A percentile compares a stretch with the other conserved stretches of the same genome.
These are phyloP conservation scores for Cokeromyces recurvatus DNA, from an alignment of 371 early-diverging fungal genomes.

Conservation along the genomic window DNA sequence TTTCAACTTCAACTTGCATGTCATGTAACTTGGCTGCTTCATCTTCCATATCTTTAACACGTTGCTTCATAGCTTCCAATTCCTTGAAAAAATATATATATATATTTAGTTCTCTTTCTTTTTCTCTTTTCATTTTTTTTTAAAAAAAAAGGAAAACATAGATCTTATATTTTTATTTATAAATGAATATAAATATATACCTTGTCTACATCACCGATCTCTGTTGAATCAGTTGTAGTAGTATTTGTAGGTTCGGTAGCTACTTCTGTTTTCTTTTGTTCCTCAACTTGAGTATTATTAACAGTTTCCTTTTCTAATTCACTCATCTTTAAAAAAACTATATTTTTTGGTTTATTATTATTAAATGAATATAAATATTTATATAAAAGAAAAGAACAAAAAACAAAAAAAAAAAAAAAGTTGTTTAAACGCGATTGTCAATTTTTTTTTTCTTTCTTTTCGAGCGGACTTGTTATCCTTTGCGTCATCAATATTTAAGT, in stretches of 20 bases:
- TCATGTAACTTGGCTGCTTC: constrained; percentile 93
- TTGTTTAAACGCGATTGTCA: no score
- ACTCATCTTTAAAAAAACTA: constrained; percentile 12
- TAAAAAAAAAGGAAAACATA: background rate
- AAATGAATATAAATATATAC: no score
- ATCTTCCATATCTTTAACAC: constrained; percentile 89
- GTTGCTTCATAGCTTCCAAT: constrained; percentile 82
- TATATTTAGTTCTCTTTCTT: background rate
- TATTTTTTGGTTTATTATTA: no score
- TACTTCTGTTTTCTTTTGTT: no score
- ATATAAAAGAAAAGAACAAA: no score
- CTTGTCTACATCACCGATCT: constrained; percentile 25
- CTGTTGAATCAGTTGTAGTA: constrained; percentile 8
- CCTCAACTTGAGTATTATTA: background rate
- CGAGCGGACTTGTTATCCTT: no score
- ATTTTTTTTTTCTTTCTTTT: no score
- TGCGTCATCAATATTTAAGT: no score
- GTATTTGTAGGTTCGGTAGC: background rate
- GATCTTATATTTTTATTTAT: no score
- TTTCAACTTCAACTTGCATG: constrained; percentile 87
- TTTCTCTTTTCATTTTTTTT: background rate
- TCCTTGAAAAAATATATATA: constrained; percentile 29
- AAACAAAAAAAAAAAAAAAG: no score
- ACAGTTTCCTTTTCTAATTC: constrained; percentile 6
- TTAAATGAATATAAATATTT: no score